phyloP scores from a whole-genome alignment of 2,329 filamentous ascomycete species.

The Calcarisporium arbuscula region DNA sequence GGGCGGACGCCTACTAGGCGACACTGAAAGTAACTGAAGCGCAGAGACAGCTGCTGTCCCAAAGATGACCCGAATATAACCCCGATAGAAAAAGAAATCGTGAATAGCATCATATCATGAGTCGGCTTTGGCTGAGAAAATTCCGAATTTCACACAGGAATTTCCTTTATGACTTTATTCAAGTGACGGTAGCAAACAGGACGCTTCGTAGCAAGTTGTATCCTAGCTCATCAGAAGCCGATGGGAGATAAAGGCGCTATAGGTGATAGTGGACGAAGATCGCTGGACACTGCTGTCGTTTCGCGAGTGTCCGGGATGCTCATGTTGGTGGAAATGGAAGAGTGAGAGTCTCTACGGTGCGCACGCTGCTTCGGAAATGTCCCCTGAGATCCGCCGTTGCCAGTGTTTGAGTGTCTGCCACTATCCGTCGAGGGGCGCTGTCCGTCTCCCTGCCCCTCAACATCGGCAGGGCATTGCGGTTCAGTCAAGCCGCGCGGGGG shows the following conservation, averaged over 20 bases:
- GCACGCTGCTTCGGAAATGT: no score
- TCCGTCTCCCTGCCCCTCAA: conserved; percentile 8
- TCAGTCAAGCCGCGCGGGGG: conserved; percentile 43
- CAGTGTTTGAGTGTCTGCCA: conserved; percentile 42
- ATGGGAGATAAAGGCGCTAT: conserved; percentile 61
- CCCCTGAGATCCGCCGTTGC: conserved; percentile 15
- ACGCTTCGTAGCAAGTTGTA: no score
- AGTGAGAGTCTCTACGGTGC: conserved; percentile 37
- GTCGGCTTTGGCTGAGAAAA: no score
- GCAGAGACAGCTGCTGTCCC: conserved; percentile 11
- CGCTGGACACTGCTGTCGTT: conserved; percentile 19
- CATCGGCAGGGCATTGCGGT: conserved; percentile 21
- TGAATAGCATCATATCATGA: conserved; percentile 29
- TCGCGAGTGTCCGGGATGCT: conserved; percentile 36
- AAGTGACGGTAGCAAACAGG: no score
- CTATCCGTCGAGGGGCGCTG: conserved; percentile 57
- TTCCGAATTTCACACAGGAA: no score
- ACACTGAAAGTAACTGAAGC: no score
- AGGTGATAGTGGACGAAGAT: conserved; percentile 54
- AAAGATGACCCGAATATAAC: no score
- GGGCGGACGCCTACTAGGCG: no score
- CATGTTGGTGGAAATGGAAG: conserved; percentile 38
- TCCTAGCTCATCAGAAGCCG: conserved; percentile 39
- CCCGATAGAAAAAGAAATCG: conserved; percentile 21
- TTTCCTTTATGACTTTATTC: no score